Base-by-base conservation (phyloP, 2,329 filamentous ascomycete species). In the Aspergillus sp. region DNA sequence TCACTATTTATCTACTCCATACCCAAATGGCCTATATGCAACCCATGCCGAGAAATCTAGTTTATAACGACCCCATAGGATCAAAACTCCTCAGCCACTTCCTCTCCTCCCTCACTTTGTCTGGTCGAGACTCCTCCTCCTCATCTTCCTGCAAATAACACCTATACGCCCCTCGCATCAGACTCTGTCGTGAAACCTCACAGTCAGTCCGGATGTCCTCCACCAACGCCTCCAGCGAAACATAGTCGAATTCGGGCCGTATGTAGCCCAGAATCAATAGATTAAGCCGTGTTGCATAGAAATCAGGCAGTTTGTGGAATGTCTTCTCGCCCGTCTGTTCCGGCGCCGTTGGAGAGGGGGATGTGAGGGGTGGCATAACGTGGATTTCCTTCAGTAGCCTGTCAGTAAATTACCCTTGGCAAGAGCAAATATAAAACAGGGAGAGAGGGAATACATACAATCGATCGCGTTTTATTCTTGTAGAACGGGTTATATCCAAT, bases 401-500 rank as follows among this genome's bases (percentile, higher is more conserved):
- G 19, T 19, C 19, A 19, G 19, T 19, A 19, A 13, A 39, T 19
- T 33, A 39, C 12, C 5, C 28, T 48, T 5, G 50, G 28, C 33
- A n/a, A 30, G 6, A 26, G 26, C 37, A 12, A 12, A 9, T 7
- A 11, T 27, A 7, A 9, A 27, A 12, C 19, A 29, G 9, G 26
- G 33, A n/a, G 19, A 37, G 32, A 40, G 30, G 9, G 27, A 19
- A 8, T 27, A 71, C 68, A 34, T 67, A 74, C 77, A 61, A 93
- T 90, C 50, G 81, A 88, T 49, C 88, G 83, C 37, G 88, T 82
- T 5, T 78, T 83, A 75, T 98, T 97, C 65, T 90, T 90, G 78
- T 95, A 98, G 71, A 90, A 97, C 0, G 93, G 93, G 69, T 97
- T 98, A 78, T 90, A 97, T 36, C 93, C 93, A 53, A 96, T 91